A percentile compares a stretch with the other conserved stretches of the same genome.
These are phyloP conservation scores for Dittrichia graveolens DNA, from an alignment of 129 eudicot species.

Conservation along the genomic window DNA sequence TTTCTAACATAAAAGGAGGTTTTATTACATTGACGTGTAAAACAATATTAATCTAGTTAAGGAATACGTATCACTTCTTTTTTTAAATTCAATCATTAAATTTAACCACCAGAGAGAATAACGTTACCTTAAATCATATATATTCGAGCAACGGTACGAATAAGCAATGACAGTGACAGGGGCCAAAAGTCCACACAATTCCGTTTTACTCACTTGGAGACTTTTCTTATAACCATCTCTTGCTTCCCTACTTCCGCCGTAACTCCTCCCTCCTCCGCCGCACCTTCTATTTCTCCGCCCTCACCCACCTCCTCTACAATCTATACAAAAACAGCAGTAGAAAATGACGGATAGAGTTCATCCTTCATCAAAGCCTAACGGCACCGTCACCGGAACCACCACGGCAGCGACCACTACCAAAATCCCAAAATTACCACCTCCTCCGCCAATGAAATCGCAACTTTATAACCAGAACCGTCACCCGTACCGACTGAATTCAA, in stretches of 20 bases:
- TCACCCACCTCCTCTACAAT: background rate
- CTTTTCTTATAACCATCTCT: background rate
- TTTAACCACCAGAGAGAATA: background rate
- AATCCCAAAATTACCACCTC: conserved; percentile 30
- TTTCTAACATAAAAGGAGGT: too few relatives aligned
- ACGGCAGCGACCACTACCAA: conserved; percentile 6
- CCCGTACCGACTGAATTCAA: conserved; percentile 49
- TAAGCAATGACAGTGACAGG: conserved; percentile 19
- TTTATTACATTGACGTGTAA: too few relatives aligned
- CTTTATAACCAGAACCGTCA: conserved; percentile 54
- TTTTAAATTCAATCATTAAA: background rate
- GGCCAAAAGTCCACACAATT: conserved; percentile 5
- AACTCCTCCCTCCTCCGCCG: background rate
- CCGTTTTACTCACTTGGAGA: background rate
- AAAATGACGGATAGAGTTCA: conserved; percentile 74
- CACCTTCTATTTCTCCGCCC: too few relatives aligned
- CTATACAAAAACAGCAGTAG: background rate
- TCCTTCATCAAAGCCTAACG: conserved; percentile 68
- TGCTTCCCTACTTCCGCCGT: background rate
- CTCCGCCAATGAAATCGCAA: conserved; percentile 59
- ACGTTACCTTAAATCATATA: conserved; percentile 30
- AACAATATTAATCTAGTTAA: background rate
- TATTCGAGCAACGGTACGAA: conserved; percentile 18
- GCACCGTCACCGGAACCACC: conserved; percentile 32
- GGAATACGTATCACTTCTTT: background rate